Base-by-base conservation (phyloP, 2,329 filamentous ascomycete species). In the Didymella exigua region DNA sequence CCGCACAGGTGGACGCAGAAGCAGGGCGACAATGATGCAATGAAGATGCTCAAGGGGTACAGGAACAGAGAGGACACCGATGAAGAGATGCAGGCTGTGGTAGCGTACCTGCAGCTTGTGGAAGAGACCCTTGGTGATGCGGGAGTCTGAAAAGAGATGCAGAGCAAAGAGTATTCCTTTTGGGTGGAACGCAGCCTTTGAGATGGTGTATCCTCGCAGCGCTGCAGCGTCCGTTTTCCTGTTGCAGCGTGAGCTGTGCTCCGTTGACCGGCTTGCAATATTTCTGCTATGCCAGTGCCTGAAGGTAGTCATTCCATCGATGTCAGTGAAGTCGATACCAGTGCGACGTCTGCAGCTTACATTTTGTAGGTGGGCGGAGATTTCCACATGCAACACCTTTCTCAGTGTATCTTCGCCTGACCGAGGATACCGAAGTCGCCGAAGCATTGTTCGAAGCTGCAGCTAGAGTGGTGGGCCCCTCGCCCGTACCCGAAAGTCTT, bases 31-130 rank as follows among this genome's bases (percentile, higher is more conserved):
- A 61, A 60, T 13, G 63, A 71, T 54, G 71, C 65, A 23, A 62
- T 70, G 65, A 66, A 59, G 33, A 50, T 69, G 54, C 45, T 72
- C 46, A 67, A 63, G 49, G 56, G 58, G 1, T 61, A 68, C 26
- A 60, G 70, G 13, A 71, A 66, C 16, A 62, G 59, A 16, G 63
- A 65, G 5, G 70, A 67, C 1, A 66, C 68, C 14, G 45, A 52
- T 8, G 66, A 69, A 38, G 68, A 72, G 49, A 68, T 73, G 24
- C 75, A 77, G 29, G 77, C 72, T 1, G 69, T 81, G 65, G 63
- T 59, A 5, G 76, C 78, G 41, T 80, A 80, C 61, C 72, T 70
- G 37, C 55, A 49, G 24, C 54, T 73, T 27, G 60, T 72, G 5
- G 61, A 64, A 23, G 66, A 71, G 41, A 56, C 61, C 0, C 68